Evolutionary conservation across 2,329 filamentous ascomycete species (phyloP), one percentile per base, ranked within the genome.

Genomic region (Penicillium sp.): DNA sequence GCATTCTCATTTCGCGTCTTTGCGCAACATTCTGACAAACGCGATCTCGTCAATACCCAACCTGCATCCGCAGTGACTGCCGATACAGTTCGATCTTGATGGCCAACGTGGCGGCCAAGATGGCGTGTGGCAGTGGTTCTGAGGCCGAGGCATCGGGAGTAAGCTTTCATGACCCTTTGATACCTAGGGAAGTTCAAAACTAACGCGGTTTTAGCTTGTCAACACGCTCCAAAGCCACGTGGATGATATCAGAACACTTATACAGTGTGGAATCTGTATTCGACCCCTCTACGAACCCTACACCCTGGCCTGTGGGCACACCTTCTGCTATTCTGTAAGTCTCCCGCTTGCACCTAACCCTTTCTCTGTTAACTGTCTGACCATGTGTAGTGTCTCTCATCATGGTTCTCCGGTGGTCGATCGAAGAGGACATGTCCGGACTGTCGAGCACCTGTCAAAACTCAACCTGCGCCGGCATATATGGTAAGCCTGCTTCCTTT

Each of bases 251-350:
- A 76, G 81, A 54, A 69, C 68, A 24, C 72, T 84, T 26, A 70
- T 84, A 57, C 82, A 80, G 47, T 87, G 84, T 69, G 81, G 82
- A 52, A 82, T 87, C 52, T 87, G 84, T 66, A 78, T 84, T 55
- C 77, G 79, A 45, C 76, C 83, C 40, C 74, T 86, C 40, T 86
- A 85, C 66, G 82, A 86, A 64, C 84, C 84, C 1, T 87, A 81
- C 66, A 83, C 80, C 14, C 74, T 86, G 42, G 74, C 74, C 6
- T 87, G 84, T 58, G 84, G 84, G 3, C 84, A 87, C 63, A 86
- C 83, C 6, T n/a, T n/a, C n/a, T 87, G 84, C 69, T 87, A 87
- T 62, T 80, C 77, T 36, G 78, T 81, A 54, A 64, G 76, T 67
- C 7, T 38, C 20, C 31, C 38, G 24, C 40, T 7, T n/a, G 27